These are phyloP conservation scores for Cokeromyces recurvatus DNA, from an alignment of 371 early-diverging fungal genomes.

Conservation along the genomic window DNA sequence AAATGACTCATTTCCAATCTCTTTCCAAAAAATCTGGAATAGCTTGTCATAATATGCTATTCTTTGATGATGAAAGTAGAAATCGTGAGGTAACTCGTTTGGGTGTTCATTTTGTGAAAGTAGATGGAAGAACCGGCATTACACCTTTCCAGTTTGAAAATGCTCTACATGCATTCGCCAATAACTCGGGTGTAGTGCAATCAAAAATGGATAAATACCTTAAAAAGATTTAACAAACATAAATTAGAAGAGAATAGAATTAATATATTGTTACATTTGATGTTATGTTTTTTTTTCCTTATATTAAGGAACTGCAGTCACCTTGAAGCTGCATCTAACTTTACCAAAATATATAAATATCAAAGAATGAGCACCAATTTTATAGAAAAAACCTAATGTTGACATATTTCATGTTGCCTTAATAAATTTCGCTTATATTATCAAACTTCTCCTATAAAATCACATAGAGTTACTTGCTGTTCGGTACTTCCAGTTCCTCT, in stretches of 20 bases:
- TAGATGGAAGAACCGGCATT: slow-evolving; percentile 27
- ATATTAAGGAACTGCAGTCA: no score
- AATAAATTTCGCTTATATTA: no score
- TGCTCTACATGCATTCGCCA: slow-evolving; percentile 21
- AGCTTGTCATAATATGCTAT: slow-evolving; percentile 45
- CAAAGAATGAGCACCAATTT: no score
- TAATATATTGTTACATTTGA: no score
- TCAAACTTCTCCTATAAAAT: no score
- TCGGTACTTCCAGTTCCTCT: no score
- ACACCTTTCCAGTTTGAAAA: slow-evolving; percentile 26
- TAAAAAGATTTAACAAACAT: background rate
- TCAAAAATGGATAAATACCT: slow-evolving; percentile 16
- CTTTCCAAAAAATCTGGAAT: slow-evolving; percentile 36
- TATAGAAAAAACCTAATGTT: no score
- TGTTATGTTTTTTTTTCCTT: no score
- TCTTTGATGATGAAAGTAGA: slow-evolving; percentile 55
- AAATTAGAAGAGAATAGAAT: background rate
- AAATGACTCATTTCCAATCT: slow-evolving; percentile 37
- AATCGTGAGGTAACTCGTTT: slow-evolving; percentile 37
- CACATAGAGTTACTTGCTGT: no score
- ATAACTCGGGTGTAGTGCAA: slow-evolving; percentile 20
- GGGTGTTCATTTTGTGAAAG: slow-evolving; percentile 31
- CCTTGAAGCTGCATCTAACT: no score
- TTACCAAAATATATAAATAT: no score
- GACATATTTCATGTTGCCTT: no score